Conservation (phyloP, 2,329 filamentous ascomycete genomes). For the Fusarium robinianum region DNA sequence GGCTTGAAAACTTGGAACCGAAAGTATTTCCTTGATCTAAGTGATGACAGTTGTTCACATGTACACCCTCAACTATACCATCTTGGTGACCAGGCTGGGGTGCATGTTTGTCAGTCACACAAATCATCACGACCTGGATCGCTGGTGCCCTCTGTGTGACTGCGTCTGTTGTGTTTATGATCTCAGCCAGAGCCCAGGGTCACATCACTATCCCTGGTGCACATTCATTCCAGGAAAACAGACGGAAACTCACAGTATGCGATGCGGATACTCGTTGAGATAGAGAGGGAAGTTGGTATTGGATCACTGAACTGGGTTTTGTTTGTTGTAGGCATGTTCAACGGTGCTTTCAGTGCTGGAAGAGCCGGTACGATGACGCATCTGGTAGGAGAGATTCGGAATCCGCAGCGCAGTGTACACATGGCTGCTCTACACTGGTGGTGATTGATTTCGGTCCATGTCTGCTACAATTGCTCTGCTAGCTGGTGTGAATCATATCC, state of each 20-base stretch:
- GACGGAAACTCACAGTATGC: conserved; percentile 39
- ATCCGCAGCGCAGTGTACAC: conserved; percentile 56
- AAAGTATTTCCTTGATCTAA: conserved; percentile 48
- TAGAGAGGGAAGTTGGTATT: conserved; percentile 45
- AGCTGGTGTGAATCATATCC: conserved; percentile 61
- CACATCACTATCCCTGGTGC: conserved; percentile 56
- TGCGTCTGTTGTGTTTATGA: conserved; percentile 56
- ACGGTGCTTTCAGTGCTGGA: conserved; percentile 71
- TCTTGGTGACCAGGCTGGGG: conserved; percentile 45
- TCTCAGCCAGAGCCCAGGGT: conserved; percentile 59
- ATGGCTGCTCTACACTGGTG: conserved; percentile 55
- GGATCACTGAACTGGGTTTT: conserved; percentile 50
- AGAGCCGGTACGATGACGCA: conserved; percentile 68
- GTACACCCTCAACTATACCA: conserved; percentile 48
- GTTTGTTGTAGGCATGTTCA: conserved; percentile 53
- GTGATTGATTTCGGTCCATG: conserved; percentile 56
- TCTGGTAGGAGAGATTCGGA: conserved; percentile 66
- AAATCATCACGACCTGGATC: conserved; percentile 47
- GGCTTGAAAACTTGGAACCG: conserved; percentile 47
- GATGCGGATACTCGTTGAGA: conserved; percentile 46
- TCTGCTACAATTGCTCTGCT: too few relatives aligned
- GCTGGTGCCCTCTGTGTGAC: conserved; percentile 50
- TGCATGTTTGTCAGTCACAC: conserved; percentile 51
- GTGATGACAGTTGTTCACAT: conserved; percentile 49
- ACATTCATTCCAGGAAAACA: conserved; percentile 54